phyloP scores from a whole-genome alignment of 108 stramenopile genomes.

The Cyclotella baltica region DNA sequence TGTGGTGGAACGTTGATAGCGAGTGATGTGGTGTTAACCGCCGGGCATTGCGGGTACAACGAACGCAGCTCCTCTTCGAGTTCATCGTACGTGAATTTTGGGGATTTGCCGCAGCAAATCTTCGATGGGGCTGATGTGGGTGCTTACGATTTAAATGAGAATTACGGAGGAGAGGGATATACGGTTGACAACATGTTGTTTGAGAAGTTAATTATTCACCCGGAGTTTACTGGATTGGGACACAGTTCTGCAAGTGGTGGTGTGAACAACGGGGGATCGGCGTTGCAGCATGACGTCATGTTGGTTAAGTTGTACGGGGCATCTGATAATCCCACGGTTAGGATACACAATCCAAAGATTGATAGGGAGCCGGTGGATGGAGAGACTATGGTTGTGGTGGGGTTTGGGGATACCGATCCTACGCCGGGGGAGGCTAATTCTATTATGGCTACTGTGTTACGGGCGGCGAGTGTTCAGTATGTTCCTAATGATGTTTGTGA shows the following conservation, averaged over 20 bases:
- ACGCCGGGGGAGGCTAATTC: constrained; percentile 8
- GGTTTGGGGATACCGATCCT: constrained; percentile 52
- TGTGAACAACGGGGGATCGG: neutral
- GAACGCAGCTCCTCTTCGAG: neutral
- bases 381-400: constrained; percentile 37
- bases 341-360: constrained; percentile 39
- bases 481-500: constrained; percentile 51
- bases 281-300: constrained; percentile 53
- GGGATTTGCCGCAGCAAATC: constrained; percentile 12
- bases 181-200: constrained; percentile 47
- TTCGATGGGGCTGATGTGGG: constrained; percentile 51
- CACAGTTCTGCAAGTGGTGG: neutral
- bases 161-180: constrained; percentile 14
- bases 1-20: constrained; percentile 51
- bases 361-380: constrained; percentile 12
- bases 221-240: constrained; percentile 33
- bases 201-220: constrained; percentile 45
- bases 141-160: constrained; percentile 35
- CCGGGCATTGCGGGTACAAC: constrained; percentile 52
- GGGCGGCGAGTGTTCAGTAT: constrained; percentile 39
- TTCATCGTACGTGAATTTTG: constrained; percentile 21
- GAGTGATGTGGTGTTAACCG: constrained; percentile 47
- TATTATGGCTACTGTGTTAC: constrained; percentile 18
- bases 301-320: constrained; percentile 53
- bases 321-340: constrained; percentile 40